phyloP scores from a whole-genome alignment of 2,329 filamentous ascomycete genomes.

The Monosporascus sp. region DNA sequence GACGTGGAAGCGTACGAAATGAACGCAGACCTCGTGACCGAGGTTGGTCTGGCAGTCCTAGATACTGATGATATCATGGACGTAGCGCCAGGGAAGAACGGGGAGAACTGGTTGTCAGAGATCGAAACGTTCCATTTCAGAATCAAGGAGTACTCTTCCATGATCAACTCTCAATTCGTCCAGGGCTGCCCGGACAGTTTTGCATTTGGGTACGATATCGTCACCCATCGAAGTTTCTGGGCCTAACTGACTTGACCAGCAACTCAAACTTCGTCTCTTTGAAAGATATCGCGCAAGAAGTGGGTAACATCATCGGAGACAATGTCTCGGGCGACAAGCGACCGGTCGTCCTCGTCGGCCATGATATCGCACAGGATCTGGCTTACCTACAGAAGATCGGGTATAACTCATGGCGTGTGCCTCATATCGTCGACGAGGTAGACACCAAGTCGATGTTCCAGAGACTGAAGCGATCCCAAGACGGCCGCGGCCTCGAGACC shows the following conservation, averaged over 20 bases:
- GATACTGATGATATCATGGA: conserved; percentile 57
- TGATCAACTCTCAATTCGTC: conserved; percentile 65
- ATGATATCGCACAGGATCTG: conserved; percentile 65
- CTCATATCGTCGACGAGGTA: conserved; percentile 55
- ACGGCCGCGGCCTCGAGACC: conserved; percentile 50
- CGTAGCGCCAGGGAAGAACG: conserved; percentile 54
- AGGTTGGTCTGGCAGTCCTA: conserved; percentile 77
- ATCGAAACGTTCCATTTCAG: conserved; percentile 73
- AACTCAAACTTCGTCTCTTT: conserved; percentile 35
- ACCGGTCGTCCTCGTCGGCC: conserved; percentile 71
- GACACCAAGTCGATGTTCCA: conserved; percentile 73
- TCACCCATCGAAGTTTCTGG: background rate
- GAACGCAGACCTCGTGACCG: conserved; percentile 63
- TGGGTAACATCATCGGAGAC: conserved; percentile 33
- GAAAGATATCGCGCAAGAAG: conserved; percentile 25
- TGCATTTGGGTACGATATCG: conserved; percentile 61
- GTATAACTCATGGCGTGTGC: conserved; percentile 49
- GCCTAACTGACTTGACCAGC: conserved; percentile 23
- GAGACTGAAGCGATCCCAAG: conserved; percentile 47
- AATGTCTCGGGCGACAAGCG: conserved; percentile 14
- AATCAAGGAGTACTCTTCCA: conserved; percentile 60
- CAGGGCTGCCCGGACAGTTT: conserved; percentile 68
- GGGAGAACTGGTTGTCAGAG: conserved; percentile 58
- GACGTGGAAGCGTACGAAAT: conserved; percentile 80
- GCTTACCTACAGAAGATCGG: conserved; percentile 60